Conservation (phyloP, 2,329 filamentous ascomycete species). For the Graphilbum sp. region DNA sequence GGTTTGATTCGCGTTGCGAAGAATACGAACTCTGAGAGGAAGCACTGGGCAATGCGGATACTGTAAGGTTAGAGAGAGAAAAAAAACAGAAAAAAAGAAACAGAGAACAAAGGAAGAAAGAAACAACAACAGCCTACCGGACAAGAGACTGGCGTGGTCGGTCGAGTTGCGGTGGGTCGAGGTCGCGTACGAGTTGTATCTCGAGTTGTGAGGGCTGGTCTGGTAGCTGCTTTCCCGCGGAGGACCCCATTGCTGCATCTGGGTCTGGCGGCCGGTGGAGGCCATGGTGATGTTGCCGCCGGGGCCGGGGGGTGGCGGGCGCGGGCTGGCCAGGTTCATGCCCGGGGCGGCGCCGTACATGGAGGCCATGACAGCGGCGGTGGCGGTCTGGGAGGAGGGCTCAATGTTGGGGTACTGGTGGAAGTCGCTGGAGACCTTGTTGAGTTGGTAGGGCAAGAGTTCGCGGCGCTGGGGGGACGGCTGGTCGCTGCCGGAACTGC, state of each 20-base stretch:
- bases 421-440: constrained; percentile 61
- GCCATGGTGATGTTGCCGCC: constrained; percentile 52
- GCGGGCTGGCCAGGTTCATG: constrained; percentile 44
- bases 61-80: too few species aligned
- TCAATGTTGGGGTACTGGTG: constrained; percentile 77
- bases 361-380: constrained; percentile 14
- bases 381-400: constrained; percentile 20
- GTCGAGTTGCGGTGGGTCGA: constrained; percentile 39
- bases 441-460: constrained; percentile 67
- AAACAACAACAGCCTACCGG: constrained; percentile 24
- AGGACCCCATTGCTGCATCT: constrained; percentile 64
- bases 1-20: constrained; percentile 38
- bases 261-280: constrained; percentile 52
- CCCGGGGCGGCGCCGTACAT: constrained; percentile 20
- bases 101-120: not conserved
- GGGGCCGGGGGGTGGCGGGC: constrained; percentile 33
- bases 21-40: constrained; percentile 39
- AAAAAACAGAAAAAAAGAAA: not conserved
- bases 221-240: constrained; percentile 38
- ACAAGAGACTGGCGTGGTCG: constrained; percentile 38
- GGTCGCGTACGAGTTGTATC: constrained; percentile 47
- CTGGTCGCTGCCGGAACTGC: constrained; percentile 23
- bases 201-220: constrained; percentile 34
- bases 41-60: constrained; percentile 36
- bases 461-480: constrained; percentile 49